A percentile compares a stretch with the other conserved stretches of the same genome.
These are phyloP conservation scores for Daldinia bambusicola DNA, from an alignment of 495 filamentous ascomycete species.

Conservation along the genomic window DNA sequence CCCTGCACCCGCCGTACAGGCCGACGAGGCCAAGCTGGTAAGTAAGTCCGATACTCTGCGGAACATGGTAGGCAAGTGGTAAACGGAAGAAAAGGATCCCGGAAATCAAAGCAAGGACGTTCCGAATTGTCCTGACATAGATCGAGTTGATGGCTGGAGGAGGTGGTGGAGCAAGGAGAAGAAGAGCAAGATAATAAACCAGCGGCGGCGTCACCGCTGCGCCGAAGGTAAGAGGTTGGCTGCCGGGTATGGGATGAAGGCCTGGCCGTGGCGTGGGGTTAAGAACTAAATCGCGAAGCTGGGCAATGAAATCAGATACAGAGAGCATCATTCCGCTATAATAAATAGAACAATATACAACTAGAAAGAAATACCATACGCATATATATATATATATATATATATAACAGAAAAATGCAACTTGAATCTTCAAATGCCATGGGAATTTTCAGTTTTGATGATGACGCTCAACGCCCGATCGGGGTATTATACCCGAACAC, in stretches of 20 bases:
- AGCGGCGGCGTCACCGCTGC: conserved; percentile 31
- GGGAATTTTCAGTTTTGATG: conserved; percentile 6
- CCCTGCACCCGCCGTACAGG: conserved; percentile 35
- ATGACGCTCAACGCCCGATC: neutral
- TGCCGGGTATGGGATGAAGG: conserved; percentile 38
- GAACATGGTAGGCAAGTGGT: conserved; percentile 34
- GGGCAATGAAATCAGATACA: conserved; percentile 5
- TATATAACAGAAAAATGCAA: neutral
- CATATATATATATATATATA: neutral
- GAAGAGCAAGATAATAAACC: conserved; percentile 30
- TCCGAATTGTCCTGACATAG: conserved; percentile 21
- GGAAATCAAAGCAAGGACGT: conserved; percentile 30
- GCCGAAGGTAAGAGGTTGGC: conserved; percentile 25
- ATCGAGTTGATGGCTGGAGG: conserved; percentile 24
- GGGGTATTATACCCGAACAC: neutral
- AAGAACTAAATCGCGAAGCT: conserved; percentile 8
- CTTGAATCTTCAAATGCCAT: neutral
- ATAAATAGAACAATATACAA: neutral
- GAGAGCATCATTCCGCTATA: conserved; percentile 8
- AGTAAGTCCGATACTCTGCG: conserved; percentile 38
- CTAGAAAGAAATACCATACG: neutral
- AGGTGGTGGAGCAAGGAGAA: conserved; percentile 36
- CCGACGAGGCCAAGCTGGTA: conserved; percentile 39
- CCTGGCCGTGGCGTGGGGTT: conserved; percentile 24
- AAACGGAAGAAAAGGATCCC: conserved; percentile 35